These are phyloP conservation scores for Tricholoma bakamatsutake DNA, from an alignment of 768 basidiomycete genomes.

Conservation along the genomic window DNA sequence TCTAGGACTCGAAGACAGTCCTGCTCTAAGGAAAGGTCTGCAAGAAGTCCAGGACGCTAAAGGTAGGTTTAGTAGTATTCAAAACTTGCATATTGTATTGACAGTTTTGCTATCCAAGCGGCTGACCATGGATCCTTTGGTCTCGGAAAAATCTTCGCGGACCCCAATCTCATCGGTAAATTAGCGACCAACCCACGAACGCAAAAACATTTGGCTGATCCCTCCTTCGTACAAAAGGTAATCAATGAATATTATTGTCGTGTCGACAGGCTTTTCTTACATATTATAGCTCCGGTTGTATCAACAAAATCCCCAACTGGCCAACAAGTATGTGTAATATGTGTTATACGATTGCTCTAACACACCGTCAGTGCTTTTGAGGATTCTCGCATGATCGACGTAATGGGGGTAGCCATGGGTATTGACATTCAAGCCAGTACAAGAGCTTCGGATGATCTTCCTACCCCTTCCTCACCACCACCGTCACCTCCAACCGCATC, in stretches of 20 bases:
- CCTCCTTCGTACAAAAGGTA: slow-evolving; percentile 71
- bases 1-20: slow-evolving; percentile 75
- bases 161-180: slow-evolving; percentile 79
- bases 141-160: slow-evolving; percentile 71
- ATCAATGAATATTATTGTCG: background rate
- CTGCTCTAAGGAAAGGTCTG: slow-evolving; percentile 79
- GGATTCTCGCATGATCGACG: slow-evolving; percentile 92
- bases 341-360: slow-evolving; percentile 2
- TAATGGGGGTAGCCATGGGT: slow-evolving; percentile 89
- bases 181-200: slow-evolving; percentile 86
- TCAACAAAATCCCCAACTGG: slow-evolving; percentile 64
- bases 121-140: slow-evolving; percentile 28
- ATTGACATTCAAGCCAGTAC: slow-evolving; percentile 86
- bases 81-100: background rate
- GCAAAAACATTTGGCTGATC: slow-evolving; percentile 76
- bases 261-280: background rate
- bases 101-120: slow-evolving; percentile 1
- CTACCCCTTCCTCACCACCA: slow-evolving; percentile 45
- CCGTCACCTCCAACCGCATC: slow-evolving; percentile 41
- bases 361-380: slow-evolving; percentile 41
- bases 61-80: slow-evolving; percentile 36
- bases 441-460: slow-evolving; percentile 74
- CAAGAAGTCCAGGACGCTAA: slow-evolving; percentile 85
- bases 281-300: slow-evolving; percentile 52
- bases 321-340: slow-evolving; percentile 40